Percentiles rank a stretch among this genome's conserved stretches.
Conservation (phyloP, 2,329 filamentous ascomycete genomes). For the Penicillium sp. region DNA sequence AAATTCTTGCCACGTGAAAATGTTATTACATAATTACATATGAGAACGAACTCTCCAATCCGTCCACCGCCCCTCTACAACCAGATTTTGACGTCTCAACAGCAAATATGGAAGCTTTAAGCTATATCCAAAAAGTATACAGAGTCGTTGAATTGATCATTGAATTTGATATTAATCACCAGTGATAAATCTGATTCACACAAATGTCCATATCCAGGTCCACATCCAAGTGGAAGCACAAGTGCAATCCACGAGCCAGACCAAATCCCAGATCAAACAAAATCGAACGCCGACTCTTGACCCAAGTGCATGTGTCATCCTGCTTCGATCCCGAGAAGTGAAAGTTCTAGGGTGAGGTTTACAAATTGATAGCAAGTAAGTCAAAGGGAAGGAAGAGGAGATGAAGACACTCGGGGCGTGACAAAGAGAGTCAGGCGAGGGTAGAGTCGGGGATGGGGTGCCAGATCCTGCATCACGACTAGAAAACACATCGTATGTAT, state of each 20-base stretch:
- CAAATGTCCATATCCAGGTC: neutral
- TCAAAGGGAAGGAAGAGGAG: slow-evolving; percentile 21
- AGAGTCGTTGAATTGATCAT: neutral
- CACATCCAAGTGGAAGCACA: neutral
- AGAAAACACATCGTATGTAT: neutral
- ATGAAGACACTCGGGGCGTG: neutral
- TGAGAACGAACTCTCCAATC: too few relatives aligned
- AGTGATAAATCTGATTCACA: neutral
- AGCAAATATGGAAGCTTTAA: neutral
- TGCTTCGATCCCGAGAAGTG: slow-evolving; percentile 25
- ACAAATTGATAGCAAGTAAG: slow-evolving; percentile 27
- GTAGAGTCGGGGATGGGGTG: neutral
- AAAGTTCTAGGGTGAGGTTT: slow-evolving; percentile 33
- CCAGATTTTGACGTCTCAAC: too few relatives aligned
- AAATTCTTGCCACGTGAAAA: too few relatives aligned
- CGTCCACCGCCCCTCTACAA: too few relatives aligned
- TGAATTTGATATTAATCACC: neutral
- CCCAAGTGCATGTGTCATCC: neutral
- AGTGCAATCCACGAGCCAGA: neutral
- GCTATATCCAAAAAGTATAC: too few relatives aligned
- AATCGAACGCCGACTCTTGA: neutral
- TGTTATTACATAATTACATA: too few relatives aligned
- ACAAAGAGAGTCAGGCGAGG: too few relatives aligned
- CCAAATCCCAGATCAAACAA: neutral
- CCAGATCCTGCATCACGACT: neutral